Conservation (phyloP, 2,329 filamentous ascomycete species). For the Blastomyces gilchristii region DNA sequence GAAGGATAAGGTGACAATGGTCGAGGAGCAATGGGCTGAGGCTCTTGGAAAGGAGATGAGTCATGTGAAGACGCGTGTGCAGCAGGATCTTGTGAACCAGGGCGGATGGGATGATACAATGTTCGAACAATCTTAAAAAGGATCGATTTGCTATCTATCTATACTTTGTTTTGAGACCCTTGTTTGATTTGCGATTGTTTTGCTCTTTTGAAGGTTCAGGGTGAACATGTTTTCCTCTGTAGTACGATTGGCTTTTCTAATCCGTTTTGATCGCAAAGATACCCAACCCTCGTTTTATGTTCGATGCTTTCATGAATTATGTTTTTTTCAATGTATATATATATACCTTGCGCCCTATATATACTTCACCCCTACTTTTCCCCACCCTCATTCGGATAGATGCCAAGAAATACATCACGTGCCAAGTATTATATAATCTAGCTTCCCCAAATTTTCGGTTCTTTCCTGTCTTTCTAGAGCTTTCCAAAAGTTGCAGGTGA, state of each 20-base stretch:
- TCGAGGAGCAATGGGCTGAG: constrained; percentile 84
- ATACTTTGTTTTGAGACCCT: constrained; percentile 7
- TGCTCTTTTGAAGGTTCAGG: not conserved
- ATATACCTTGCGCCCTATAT: not conserved
- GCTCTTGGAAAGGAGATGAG: constrained; percentile 70
- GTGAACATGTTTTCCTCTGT: not conserved
- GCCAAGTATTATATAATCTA: not conserved
- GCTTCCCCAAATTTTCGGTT: not conserved
- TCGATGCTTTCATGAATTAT: not conserved
- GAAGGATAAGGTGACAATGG: constrained; percentile 83
- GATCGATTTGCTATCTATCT: not conserved
- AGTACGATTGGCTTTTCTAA: no score
- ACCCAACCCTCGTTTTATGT: constrained; percentile 5
- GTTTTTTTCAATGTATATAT: not conserved
- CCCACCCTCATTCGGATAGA: not conserved
- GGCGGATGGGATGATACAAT: constrained; percentile 83
- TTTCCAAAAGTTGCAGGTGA: constrained; percentile 11
- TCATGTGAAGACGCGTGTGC: constrained; percentile 62
- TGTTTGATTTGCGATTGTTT: constrained; percentile 14
- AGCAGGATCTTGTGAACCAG: constrained; percentile 59
- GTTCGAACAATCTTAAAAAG: constrained; percentile 31
- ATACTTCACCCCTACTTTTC: not conserved
- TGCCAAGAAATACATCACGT: not conserved
- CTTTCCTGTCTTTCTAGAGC: constrained; percentile 15
- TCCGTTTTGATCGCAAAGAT: constrained; percentile 1